These are phyloP conservation scores for Hippophae gyantsensis DNA, from an alignment of 306 rosid species.

Conservation along the genomic window DNA sequence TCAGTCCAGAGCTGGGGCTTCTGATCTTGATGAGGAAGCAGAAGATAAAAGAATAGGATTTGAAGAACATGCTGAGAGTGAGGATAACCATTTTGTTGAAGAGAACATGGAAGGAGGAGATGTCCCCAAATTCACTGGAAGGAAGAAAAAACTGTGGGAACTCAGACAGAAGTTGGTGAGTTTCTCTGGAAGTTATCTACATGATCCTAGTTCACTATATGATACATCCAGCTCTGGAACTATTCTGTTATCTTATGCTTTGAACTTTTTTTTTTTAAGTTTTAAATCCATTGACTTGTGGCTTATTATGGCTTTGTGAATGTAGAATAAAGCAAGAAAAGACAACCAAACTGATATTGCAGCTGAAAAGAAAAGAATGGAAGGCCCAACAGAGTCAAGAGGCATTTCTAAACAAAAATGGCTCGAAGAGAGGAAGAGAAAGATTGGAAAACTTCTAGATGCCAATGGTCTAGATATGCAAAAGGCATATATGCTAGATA, in stretches of 20 bases:
- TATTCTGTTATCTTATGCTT: slow-evolving; percentile 3
- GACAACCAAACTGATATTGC: slow-evolving; percentile 89
- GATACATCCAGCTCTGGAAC: background rate
- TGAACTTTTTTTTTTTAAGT: slow-evolving; percentile 2
- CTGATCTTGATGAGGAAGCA: slow-evolving; percentile 34
- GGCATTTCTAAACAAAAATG: slow-evolving; percentile 94
- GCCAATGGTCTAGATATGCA: slow-evolving; percentile 91
- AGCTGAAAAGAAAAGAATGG: slow-evolving; percentile 90
- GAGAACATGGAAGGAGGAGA: slow-evolving; percentile 21
- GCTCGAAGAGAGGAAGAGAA: slow-evolving; percentile 90
- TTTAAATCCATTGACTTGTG: background rate
- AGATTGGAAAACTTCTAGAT: slow-evolving; percentile 86
- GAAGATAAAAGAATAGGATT: slow-evolving; percentile 8
- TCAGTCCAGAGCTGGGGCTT: slow-evolving; percentile 25
- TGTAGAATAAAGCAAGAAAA: slow-evolving; percentile 75
- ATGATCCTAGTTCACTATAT: no score
- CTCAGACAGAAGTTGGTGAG: slow-evolving; percentile 80
- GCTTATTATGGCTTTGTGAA: slow-evolving; percentile 4
- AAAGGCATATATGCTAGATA: slow-evolving; percentile 83
- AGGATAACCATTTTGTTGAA: slow-evolving; percentile 12
- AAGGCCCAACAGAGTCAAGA: slow-evolving; percentile 79
- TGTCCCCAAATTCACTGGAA: slow-evolving; percentile 29
- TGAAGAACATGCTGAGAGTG: slow-evolving; percentile 17
- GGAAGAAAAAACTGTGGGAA: slow-evolving; percentile 80
- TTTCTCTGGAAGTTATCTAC: background rate